A percentile compares a stretch with the other conserved stretches of the same genome.
Evolutionary conservation across 2,329 filamentous ascomycete genomes (phyloP).

Genomic region (Mariannaea elegans): DNA sequence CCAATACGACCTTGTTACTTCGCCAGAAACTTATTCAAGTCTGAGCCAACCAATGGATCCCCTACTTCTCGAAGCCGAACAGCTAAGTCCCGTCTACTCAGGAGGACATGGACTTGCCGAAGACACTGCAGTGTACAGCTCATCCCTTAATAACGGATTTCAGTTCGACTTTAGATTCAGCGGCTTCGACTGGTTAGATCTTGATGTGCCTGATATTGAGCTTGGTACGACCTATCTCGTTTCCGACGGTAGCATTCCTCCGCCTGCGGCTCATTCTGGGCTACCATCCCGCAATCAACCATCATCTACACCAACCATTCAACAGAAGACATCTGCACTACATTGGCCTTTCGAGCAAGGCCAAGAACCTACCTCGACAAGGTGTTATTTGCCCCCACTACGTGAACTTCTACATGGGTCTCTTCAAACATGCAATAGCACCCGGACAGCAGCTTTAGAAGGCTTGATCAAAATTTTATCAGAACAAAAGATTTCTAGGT

Average conservation of each 20-base stretch:
- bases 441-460: slow-evolving; percentile 17
- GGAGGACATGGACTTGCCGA: neutral
- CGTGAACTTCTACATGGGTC: slow-evolving; percentile 29
- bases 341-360: slow-evolving; percentile 36
- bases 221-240: neutral
- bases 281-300: neutral
- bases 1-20: neutral
- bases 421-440: neutral
- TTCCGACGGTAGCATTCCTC: neutral
- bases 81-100: slow-evolving; percentile 14
- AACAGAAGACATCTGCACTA: slow-evolving; percentile 7
- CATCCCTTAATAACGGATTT: neutral
- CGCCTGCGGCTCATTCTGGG: neutral
- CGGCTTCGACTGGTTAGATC: slow-evolving; percentile 36
- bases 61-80: slow-evolving; percentile 5
- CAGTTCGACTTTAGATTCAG: slow-evolving; percentile 26
- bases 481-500: slow-evolving; percentile 27
- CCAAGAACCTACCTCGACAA: slow-evolving; percentile 16
- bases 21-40: slow-evolving; percentile 1
- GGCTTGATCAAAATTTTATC: slow-evolving; percentile 37
- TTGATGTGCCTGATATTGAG: slow-evolving; percentile 25
- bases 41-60: slow-evolving; percentile 13
- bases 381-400: slow-evolving; percentile 31
- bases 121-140: neutral
- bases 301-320: neutral